A percentile compares a stretch with the other conserved stretches of the same genome.
These are phyloP conservation scores for Colletotrichum liaoningense DNA, from an alignment of 2,329 filamentous ascomycete species.

Conservation along the genomic window DNA sequence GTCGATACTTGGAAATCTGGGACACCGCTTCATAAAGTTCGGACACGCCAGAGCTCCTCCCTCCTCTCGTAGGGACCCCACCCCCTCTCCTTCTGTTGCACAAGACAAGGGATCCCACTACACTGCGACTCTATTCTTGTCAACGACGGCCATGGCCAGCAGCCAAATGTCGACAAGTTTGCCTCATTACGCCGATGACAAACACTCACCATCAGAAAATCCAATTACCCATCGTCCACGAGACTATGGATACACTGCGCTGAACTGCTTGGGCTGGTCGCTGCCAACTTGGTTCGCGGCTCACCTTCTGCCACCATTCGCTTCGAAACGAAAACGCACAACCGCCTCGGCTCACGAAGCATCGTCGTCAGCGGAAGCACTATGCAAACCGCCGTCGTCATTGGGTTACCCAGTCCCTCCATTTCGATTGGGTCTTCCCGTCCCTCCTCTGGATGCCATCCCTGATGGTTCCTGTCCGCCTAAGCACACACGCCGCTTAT, in stretches of 20 bases:
- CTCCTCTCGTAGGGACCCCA: not conserved
- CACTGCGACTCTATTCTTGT: conserved; percentile 18
- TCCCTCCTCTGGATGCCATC: conserved; percentile 22
- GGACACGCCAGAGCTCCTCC: not conserved
- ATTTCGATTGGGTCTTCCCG: conserved; percentile 19
- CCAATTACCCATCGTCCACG: conserved; percentile 11
- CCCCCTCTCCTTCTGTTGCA: conserved; percentile 16
- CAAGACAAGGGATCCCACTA: conserved; percentile 15
- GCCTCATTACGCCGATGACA: conserved; percentile 3
- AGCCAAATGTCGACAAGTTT: conserved; percentile 20
- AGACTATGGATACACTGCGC: conserved; percentile 1
- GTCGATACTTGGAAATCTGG: not conserved
- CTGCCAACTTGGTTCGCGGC: not conserved
- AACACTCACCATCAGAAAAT: conserved; percentile 2
- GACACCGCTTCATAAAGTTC: not conserved
- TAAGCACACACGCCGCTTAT: not conserved
- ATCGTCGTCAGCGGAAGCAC: not conserved
- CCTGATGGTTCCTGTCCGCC: conserved; percentile 6
- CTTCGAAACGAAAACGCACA: not conserved
- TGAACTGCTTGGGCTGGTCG: not conserved
- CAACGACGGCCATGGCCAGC: not conserved
- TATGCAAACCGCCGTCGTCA: conserved; percentile 17
- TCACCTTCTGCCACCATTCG: not conserved
- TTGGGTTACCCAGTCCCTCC: conserved; percentile 1
- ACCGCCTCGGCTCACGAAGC: conserved; percentile 7